Base-by-base conservation (phyloP, 768 basidiomycete genomes). In the Daedaleopsis sinensis region DNA sequence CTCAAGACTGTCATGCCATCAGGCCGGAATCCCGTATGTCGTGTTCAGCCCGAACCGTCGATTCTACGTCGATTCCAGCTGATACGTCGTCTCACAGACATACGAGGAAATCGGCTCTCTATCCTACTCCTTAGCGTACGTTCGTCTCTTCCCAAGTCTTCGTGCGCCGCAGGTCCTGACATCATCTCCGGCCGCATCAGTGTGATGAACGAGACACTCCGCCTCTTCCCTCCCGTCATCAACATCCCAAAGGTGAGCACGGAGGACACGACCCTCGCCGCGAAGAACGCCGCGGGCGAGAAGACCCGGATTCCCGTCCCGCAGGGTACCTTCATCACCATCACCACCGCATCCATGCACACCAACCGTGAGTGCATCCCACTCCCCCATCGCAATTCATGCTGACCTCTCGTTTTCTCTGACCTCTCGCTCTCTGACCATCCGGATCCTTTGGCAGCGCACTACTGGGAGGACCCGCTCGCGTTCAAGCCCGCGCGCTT, bases 401-500 rank as follows among this genome's bases (percentile, higher is more conserved):
- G n/a, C n/a, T n/a, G n/a, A n/a, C n/a, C n/a, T n/a, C n/a, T n/a
- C n/a, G n/a, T n/a, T n/a, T 32, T 32, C 27, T 32, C 27, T 32
- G 4, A 7, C 7, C 27, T 32, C 27, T n/a, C 27, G 27, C 27
- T 32, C 27, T 32, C 27, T 32, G 27, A 32, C 27, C 7, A 32
- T 7, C 43, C 4, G 15, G 21, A 8, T 1, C 24, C 49, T 21
- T n/a, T n/a, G n/a, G 7, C 62, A 78, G 78, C 77, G 4, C 66
- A 66, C n/a, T 78, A 77, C 69, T 79, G 79, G 78, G 58, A 69
- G 13, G 74, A 78, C 44, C 78, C 78, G 0, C 39, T 71, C 39
- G 58, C 59, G 16, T 80, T 78, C 69, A 70, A 69, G 35, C 78
- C 78, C 0, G 74, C 73, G 23, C 77, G 84, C 10, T 85, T 85